Evolutionary conservation across 1,284 basidiomycete genomes (phyloP).

Genomic region (Gomphus sp.): DNA sequence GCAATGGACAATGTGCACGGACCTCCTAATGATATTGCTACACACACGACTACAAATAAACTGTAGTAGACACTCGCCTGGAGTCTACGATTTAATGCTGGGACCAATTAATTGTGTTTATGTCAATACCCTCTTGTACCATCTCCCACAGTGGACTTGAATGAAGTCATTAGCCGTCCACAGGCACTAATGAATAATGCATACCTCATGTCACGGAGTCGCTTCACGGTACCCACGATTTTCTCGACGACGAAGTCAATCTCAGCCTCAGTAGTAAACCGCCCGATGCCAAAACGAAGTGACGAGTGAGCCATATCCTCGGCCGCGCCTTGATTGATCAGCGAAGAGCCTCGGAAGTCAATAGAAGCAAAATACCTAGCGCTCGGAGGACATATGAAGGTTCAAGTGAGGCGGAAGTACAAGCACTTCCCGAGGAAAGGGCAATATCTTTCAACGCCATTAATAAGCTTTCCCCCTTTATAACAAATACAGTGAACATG

Average conservation of each 20-base stretch:
- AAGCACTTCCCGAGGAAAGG: constrained; percentile 95
- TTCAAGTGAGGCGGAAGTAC: constrained; percentile 96
- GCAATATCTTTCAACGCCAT: constrained; percentile 99
- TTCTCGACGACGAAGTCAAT: constrained; percentile 91
- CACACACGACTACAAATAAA: not conserved
- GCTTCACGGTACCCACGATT: constrained; percentile 78
- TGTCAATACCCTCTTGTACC: constrained; percentile 96
- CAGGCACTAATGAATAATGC: not conserved
- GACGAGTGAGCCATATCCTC: constrained; percentile 99
- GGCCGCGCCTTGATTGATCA: constrained; percentile 56
- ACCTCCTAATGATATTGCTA: not conserved
- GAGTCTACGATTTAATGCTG: constrained; percentile 30
- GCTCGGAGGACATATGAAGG: constrained; percentile 98
- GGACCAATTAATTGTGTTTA: constrained; percentile 90
- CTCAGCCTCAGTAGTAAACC: constrained; percentile 97
- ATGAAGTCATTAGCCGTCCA: not conserved
- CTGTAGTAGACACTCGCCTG: not conserved
- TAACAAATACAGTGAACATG: not conserved
- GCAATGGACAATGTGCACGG: not conserved
- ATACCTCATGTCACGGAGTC: constrained; percentile 61
- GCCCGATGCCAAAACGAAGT: constrained; percentile 93
- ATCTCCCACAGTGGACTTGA: constrained; percentile 91
- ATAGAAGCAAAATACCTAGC: constrained; percentile 39
- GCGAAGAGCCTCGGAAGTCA: not conserved
- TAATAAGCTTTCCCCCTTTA: constrained; percentile 79